Evolutionary conservation across 306 rosid species (phyloP).

Genomic region (Clitoria ternatea): DNA sequence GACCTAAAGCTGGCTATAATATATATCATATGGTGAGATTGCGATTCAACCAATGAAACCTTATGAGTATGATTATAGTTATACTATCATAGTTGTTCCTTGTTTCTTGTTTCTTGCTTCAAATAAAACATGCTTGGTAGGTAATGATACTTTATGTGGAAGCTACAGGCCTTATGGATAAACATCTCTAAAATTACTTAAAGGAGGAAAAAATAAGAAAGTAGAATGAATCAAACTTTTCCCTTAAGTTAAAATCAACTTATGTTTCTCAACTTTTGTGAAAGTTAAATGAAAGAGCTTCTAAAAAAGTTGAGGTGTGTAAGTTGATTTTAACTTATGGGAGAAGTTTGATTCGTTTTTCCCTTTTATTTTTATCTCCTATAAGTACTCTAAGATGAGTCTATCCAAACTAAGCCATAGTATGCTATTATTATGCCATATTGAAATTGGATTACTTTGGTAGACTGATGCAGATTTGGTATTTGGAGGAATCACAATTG

Average conservation of each 20-base stretch:
- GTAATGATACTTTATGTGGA: neutral
- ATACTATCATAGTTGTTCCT: neutral
- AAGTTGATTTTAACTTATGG: no score
- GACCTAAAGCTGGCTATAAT: conserved; percentile 76
- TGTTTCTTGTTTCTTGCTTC: neutral
- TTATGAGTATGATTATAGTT: conserved; percentile 1
- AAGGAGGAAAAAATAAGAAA: no score
- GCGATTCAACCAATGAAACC: conserved; percentile 3
- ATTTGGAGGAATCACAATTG: conserved; percentile 78
- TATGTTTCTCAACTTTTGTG: no score
- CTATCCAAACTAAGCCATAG: conserved; percentile 1
- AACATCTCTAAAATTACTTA: no score
- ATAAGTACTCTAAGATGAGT: no score
- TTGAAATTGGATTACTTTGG: conserved; percentile 27
- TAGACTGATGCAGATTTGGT: conserved; percentile 76
- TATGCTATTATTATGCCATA: neutral
- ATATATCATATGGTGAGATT: conserved; percentile 73
- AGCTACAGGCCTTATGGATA: no score
- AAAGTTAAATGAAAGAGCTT: no score
- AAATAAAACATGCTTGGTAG: neutral
- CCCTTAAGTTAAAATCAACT: no score
- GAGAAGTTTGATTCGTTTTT: no score
- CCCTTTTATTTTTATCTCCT: no score
- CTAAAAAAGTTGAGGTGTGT: no score
- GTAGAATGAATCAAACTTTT: no score